Percentiles rank a stretch among this genome's conserved stretches.
Conservation (phyloP, 2,329 filamentous ascomycete genomes). For the Exophiala alcalophila region DNA sequence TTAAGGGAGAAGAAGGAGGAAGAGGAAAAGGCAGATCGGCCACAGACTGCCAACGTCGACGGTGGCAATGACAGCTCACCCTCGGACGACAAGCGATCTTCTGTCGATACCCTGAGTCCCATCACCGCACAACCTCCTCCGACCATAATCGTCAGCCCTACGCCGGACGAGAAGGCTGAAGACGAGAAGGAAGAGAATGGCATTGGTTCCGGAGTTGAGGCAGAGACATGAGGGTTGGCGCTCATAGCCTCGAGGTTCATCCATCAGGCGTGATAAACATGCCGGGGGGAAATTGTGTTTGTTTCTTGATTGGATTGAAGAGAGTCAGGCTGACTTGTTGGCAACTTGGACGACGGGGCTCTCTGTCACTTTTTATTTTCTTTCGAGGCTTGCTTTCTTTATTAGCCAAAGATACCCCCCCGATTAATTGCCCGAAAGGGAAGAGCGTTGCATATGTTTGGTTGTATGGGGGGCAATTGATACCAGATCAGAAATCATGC, state of each 20-base stretch:
- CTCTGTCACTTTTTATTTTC: no score
- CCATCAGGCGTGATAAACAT: no score
- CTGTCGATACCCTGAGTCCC: conserved; percentile 23
- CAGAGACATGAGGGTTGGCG: neutral
- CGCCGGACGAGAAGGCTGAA: conserved; percentile 17
- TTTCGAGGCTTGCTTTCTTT: conserved; percentile 7
- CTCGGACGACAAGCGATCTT: conserved; percentile 21
- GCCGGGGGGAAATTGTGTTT: no score
- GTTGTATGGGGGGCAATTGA: no score
- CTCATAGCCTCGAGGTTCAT: neutral
- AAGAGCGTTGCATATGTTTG: no score
- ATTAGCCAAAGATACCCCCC: conserved; percentile 11
- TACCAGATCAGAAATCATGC: no score
- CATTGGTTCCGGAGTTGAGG: conserved; percentile 1
- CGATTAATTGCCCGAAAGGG: conserved; percentile 8
- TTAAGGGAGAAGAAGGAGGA: conserved; percentile 20
- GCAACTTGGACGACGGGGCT: no score
- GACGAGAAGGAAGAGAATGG: conserved; percentile 3
- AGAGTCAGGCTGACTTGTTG: conserved; percentile 4
- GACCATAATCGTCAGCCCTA: conserved; percentile 31
- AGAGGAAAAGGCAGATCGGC: no score
- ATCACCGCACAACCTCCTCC: conserved; percentile 21
- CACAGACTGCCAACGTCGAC: conserved; percentile 6
- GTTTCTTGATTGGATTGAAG: conserved; percentile 4
- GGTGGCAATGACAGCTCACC: conserved; percentile 14